Evolutionary conservation across 208 protist genomes (phyloP), one percentile per base, ranked within the genome.

Genomic region (Crithidia bombi): DNA sequence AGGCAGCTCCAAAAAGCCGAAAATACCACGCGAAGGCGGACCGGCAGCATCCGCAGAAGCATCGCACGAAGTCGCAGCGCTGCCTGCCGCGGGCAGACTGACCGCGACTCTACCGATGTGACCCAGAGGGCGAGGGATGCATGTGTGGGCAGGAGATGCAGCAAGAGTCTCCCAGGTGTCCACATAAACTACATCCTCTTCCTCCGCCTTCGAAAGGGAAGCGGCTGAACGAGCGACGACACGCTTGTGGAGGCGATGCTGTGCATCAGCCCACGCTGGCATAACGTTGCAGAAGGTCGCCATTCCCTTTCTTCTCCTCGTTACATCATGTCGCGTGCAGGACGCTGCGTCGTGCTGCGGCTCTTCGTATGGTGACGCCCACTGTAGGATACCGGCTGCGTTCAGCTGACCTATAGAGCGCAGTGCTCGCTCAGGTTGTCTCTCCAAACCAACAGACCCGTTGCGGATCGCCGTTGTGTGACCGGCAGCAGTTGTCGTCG

Each of bases 331-430:
- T 32, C 10, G 30, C 25, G 19, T 5, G 5, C 21, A 21, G 35
- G 11, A 0, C 44, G 7, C 25, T 62, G 19, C 11, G 19, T n/a
- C 30, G 15, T 47, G 14, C 15, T 10, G 14, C 41, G n/a, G 6
- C 33, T 14, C 7, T 14, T 15, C 44, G 26, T n/a, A 2, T 3
- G n/a, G 1, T 38, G 28, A 19, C 26, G 23, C 43, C 71, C 71
- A 77, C 23, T 62, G 63, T 33, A 77, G 32, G 9, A 71, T 64
- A 17, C 71, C 71, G 2, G 71, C 71, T 11, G 38, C 71, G 21
- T 62, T 61, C 32, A 77, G 71, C n/a, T 62, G 46, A 2, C 71
- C 71, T 14, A 77, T 55, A 3, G 64, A 67, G 56, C 71, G 71
- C 21, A 62, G 26, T 15, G 30, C 51, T 9, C 23, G 21, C 25